Evolutionary conservation across 1,284 basidiomycete genomes (phyloP), one percentile per base, ranked within the genome.

Genomic region (Papiliotrema nemorosa): DNA sequence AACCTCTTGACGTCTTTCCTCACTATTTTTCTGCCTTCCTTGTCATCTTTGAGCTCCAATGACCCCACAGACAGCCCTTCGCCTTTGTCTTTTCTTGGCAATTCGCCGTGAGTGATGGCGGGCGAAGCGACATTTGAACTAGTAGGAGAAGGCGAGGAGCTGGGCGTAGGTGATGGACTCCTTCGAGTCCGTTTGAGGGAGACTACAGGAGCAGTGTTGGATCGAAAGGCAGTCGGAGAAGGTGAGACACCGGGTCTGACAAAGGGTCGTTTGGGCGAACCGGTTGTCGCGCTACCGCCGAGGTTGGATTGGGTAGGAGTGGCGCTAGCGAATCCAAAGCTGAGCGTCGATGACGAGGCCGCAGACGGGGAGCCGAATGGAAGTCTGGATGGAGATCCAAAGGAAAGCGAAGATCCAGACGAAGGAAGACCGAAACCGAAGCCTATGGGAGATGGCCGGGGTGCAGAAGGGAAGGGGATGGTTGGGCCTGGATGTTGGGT

Each of bases 401-500:
- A 44, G 3, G 42, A 12, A 14, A 44, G 42, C 18, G 49, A 44
- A 13, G 49, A 16, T 14, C 14, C 35, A 3, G 27, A 27, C 22
- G 36, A 34, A 13, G 60, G 42, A 21, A 58, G 59, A 31, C 65
- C 69, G 42, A 72, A 72, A 6, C 65, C 66, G 41, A 70, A 72
- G 14, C 60, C 56, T 3, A 73, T 59, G 14, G 67, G 64, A 12
- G 67, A 67, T 24, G 66, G 63, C 3, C 64, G 60, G 10, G 66
- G 59, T 26, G 67, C 68, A 21, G 66, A 66, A 31, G 62, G 52
- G 44, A 73, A 73, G 16, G 60, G 53, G 25, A 71, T 55, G 35
- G 69, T 58, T 44, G 66, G 66, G 29, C 66, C 60, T 1, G 70
- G 69, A 40, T 70, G 68, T 56, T 71, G 69, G 26, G 69, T 68